Conservation (phyloP, 2,329 filamentous ascomycete genomes). For the Colletotrichum sp. region DNA sequence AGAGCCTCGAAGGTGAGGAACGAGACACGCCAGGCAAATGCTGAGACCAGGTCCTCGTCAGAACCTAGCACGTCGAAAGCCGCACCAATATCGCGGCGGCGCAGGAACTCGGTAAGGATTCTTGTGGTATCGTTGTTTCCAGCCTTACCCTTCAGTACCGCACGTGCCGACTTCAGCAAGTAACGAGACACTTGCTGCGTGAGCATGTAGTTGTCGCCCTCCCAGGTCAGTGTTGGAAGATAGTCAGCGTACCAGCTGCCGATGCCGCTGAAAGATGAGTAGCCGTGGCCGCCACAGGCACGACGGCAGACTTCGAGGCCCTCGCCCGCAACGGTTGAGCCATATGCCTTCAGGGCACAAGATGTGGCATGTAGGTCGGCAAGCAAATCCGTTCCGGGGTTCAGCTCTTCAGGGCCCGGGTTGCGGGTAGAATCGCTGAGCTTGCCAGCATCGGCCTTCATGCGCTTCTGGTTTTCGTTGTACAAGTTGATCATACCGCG, state of each 20-base stretch:
- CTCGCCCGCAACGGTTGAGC: conserved; percentile 74
- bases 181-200: conserved; percentile 81
- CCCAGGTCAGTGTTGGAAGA: conserved; percentile 73
- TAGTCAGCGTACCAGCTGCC: conserved; percentile 79
- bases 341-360: conserved; percentile 76
- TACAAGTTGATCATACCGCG: conserved; percentile 78
- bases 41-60: conserved; percentile 73
- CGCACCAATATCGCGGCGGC: conserved; percentile 71
- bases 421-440: conserved; percentile 51
- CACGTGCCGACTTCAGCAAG: conserved; percentile 76
- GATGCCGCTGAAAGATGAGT: conserved; percentile 78
- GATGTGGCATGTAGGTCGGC: conserved; percentile 80
- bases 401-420: conserved; percentile 71
- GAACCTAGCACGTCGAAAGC: conserved; percentile 77
- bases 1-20: conserved; percentile 79
- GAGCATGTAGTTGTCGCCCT: conserved; percentile 84
- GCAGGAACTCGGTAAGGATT: conserved; percentile 69
- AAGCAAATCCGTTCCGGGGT: conserved; percentile 66
- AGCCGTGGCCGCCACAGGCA: conserved; percentile 80
- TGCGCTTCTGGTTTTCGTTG: conserved; percentile 73
- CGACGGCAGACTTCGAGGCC: conserved; percentile 77
- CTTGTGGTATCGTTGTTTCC: conserved; percentile 68
- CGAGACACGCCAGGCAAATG: conserved; percentile 77
- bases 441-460: conserved; percentile 52
- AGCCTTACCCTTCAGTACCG: conserved; percentile 68